These are phyloP conservation scores for Lipomyces japonicus DNA, from an alignment of 805 yeast species.

Conservation along the genomic window DNA sequence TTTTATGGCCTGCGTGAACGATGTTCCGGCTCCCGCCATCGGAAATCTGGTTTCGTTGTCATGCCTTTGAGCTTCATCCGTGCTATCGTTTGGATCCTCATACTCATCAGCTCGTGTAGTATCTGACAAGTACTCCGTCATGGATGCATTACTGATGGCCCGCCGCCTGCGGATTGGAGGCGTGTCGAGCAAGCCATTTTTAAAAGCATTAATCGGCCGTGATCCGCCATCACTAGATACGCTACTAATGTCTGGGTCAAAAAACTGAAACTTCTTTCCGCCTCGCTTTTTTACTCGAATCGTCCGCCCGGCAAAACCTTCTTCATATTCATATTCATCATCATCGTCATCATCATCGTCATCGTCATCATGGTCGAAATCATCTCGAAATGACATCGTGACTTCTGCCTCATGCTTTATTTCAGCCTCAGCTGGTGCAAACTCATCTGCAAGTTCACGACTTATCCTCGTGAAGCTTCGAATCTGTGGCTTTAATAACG, in stretches of 20 bases:
- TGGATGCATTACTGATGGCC: neutral
- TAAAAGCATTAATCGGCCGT: neutral
- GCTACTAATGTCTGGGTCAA: neutral
- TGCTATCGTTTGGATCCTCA: constrained; percentile 5
- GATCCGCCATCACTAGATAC: neutral
- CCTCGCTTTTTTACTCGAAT: neutral
- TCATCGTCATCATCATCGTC: constrained; percentile 21
- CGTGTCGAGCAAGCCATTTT: constrained; percentile 4
- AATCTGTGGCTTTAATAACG: constrained; percentile 26
- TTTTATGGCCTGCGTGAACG: constrained; percentile 4
- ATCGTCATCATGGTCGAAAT: constrained; percentile 6
- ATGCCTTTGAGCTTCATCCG: constrained; percentile 2
- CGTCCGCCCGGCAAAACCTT: neutral
- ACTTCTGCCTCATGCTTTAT: constrained; percentile 30
- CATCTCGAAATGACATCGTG: constrained; percentile 27
- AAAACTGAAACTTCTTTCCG: too few species aligned
- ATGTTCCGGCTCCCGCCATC: constrained; percentile 1
- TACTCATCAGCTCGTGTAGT: constrained; percentile 1
- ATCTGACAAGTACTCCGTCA: neutral
- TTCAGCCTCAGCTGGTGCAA: constrained; percentile 30
- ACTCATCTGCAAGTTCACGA: constrained; percentile 27
- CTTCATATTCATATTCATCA: constrained; percentile 8
- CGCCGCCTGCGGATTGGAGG: constrained; percentile 3
- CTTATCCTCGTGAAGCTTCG: constrained; percentile 26
- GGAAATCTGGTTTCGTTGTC: constrained; percentile 1